Evolutionary conservation across 768 basidiomycete genomes (phyloP).

Genomic region (Mycena kentingensis): DNA sequence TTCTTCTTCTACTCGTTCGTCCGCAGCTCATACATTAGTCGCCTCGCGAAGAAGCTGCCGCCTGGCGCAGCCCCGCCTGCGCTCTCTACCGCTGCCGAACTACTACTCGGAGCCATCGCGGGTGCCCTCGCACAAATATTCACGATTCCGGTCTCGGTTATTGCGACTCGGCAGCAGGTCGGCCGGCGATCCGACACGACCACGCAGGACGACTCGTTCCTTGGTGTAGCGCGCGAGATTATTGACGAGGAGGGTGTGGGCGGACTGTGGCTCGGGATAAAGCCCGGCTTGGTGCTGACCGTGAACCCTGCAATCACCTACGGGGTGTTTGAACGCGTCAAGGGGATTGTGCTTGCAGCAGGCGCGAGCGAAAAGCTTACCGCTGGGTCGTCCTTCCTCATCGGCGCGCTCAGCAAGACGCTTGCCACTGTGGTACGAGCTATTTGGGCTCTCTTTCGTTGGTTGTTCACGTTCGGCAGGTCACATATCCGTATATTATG

Average conservation of each 20-base stretch:
- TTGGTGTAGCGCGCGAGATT: conserved; percentile 82
- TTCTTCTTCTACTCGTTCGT: conserved; percentile 99
- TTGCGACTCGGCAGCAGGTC: conserved; percentile 96
- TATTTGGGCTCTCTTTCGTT: conserved; percentile 3
- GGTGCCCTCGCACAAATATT: conserved; percentile 96
- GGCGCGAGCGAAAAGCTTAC: conserved; percentile 61
- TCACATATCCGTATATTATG: conserved; percentile 95
- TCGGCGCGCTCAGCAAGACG: conserved; percentile 94
- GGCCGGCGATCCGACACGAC: conserved; percentile 42
- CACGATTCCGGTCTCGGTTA: conserved; percentile 96
- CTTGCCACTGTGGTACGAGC: conserved; percentile 87
- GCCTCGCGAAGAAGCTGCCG: conserved; percentile 60
- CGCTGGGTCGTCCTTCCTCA: conserved; percentile 74
- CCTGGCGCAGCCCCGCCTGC: conserved; percentile 60
- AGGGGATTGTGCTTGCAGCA: conserved; percentile 63
- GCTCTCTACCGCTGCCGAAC: conserved; percentile 76
- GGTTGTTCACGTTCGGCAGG: conserved; percentile 44
- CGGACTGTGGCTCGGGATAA: conserved; percentile 91
- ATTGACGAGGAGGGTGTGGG: conserved; percentile 84
- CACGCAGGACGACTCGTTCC: conserved; percentile 66
- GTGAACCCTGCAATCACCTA: conserved; percentile 98
- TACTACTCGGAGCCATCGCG: conserved; percentile 86
- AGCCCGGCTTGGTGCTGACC: conserved; percentile 91
- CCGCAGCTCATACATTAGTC: conserved; percentile 77
- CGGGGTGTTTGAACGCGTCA: conserved; percentile 90